Base-by-base conservation (phyloP, 2,329 filamentous ascomycete species). In the Aspergillus tamarii region DNA sequence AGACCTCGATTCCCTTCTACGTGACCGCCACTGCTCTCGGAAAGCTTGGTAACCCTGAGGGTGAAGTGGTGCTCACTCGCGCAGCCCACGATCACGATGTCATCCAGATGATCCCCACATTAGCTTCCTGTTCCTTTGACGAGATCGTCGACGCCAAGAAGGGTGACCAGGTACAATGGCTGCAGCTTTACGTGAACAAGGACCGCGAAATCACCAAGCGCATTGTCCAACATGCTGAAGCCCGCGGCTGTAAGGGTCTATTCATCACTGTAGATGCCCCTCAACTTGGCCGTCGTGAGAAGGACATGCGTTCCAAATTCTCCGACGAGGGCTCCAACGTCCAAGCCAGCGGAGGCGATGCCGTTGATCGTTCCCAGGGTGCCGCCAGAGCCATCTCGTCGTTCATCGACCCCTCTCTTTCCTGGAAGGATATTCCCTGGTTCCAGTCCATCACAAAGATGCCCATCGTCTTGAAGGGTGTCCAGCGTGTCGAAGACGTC, bases 211-310 rank as follows among this genome's bases (percentile, higher is more conserved):
- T 99, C 78, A 99, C 95, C 10, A 88, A 91, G 80, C 87, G 88
- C 67, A 98, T 99, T 70, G 91, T 99, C 56, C 79, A 94, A 81
- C 93, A 98, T 79, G 95, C 95, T 65, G 95, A 99, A 82, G 84
- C 84, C 74, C 90, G 95, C 62, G 95, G 95, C 32, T 98, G 95
- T 85, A 95, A 92, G 80, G 95, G 91, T 11, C 88, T 99, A 21
- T 99, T 99, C 84, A 97, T 99, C 82, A 99, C 95, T 2, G 95
- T 99, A 60, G 95, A 99, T 77, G 95, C 95, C 59, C 95, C 95
- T 7, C 94, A 98, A 79, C 89, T 99, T 26, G 95, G 95, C 48
- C 89, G 95, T 45, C 87, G 95, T 69, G 95, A 99, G 80, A 99
- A 98, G 83, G 95, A 98, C 77, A 98, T 98, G 95, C 91, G 95